Percentiles rank a stretch among this genome's conserved stretches.
Conservation (phyloP, 345 rosid species). For the Hypericum androsaemum region DNA sequence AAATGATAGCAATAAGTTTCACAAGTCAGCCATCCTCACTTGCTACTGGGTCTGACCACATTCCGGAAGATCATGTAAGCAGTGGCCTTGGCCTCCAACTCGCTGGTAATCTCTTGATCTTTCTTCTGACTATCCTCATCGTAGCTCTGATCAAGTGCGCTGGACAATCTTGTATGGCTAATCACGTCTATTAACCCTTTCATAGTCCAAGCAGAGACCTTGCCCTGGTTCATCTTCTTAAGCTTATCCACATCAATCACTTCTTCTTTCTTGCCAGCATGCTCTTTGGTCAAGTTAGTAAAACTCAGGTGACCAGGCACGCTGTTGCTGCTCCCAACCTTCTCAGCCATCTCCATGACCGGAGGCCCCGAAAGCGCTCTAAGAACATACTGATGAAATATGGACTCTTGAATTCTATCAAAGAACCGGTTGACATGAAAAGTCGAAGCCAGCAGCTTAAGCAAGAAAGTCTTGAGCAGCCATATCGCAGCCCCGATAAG, state of each 20-base stretch:
- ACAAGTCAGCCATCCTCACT: conserved; percentile 27
- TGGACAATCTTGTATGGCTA: conserved; percentile 37
- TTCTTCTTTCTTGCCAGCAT: conserved; percentile 30
- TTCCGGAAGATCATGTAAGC: conserved; percentile 50
- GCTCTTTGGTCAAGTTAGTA: conserved; percentile 18
- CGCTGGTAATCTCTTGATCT: conserved; percentile 46
- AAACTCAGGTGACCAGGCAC: conserved; percentile 41
- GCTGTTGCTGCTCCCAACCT: conserved; percentile 9
- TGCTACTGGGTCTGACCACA: conserved; percentile 45
- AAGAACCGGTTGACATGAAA: conserved; percentile 48
- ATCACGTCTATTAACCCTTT: conserved; percentile 46
- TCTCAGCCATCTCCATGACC: conserved; percentile 40
- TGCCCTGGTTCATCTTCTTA: conserved; percentile 47
- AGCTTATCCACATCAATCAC: conserved; percentile 59
- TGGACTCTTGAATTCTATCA: conserved; percentile 55
- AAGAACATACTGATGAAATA: conserved; percentile 52
- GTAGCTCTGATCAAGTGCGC: conserved; percentile 28
- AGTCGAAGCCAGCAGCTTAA: conserved; percentile 44
- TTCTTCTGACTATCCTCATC: conserved; percentile 38
- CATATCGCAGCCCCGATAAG: conserved; percentile 42
- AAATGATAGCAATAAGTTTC: neutral
- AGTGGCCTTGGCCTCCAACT: conserved; percentile 65
- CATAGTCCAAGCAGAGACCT: conserved; percentile 71
- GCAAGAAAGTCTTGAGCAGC: conserved; percentile 40
- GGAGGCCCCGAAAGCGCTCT: conserved; percentile 50